Evolutionary conservation across 2,329 filamentous ascomycete genomes (phyloP).

Genomic region (Salinomyces thailandicus): DNA sequence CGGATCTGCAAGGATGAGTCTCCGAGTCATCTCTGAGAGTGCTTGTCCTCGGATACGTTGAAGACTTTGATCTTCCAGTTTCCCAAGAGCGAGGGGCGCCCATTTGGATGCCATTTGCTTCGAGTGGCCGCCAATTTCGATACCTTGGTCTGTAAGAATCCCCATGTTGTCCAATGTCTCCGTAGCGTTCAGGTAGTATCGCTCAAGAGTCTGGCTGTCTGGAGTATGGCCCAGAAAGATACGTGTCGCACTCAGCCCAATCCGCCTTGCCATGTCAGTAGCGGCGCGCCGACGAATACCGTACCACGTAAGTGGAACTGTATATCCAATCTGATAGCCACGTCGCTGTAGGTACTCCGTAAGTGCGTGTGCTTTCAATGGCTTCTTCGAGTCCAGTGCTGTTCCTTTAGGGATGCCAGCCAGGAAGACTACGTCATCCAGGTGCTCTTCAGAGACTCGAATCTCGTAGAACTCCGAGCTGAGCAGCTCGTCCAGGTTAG

Average conservation of each 20-base stretch:
- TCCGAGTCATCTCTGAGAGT: not conserved
- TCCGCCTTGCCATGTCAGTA: not conserved
- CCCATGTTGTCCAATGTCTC: not conserved
- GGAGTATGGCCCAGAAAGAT: not conserved
- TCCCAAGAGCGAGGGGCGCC: not conserved
- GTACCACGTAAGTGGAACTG: not conserved
- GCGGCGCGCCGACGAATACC: not conserved
- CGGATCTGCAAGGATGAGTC: not conserved
- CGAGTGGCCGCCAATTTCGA: not conserved
- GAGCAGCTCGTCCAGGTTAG: conserved; percentile 1
- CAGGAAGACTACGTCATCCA: not conserved
- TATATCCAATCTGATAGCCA: not conserved
- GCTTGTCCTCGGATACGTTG: not conserved
- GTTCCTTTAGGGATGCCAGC: not conserved
- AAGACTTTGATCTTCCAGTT: not conserved
- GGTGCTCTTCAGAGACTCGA: not conserved
- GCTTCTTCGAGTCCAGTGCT: not conserved
- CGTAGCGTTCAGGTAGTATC: not conserved
- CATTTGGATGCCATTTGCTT: not conserved
- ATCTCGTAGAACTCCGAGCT: not conserved
- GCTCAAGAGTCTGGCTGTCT: not conserved
- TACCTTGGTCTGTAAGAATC: not conserved
- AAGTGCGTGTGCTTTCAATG: not conserved
- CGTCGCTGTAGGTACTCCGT: not conserved
- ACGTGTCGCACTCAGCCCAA: not conserved